Conservation (phyloP, 164 flowering plant genomes). For the Aristolochia fimbriata region DNA sequence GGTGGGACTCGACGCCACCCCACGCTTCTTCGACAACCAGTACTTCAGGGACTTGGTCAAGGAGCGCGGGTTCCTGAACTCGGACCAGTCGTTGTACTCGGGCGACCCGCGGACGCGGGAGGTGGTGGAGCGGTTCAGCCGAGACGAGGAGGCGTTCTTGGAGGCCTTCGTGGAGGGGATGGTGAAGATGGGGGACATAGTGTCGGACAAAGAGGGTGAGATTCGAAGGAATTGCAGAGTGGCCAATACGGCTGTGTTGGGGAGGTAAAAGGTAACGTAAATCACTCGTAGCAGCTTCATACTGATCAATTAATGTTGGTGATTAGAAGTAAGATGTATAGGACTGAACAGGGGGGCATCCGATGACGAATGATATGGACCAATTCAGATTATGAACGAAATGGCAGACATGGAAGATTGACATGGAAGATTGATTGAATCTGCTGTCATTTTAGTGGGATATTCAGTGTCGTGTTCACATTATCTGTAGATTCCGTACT, state of each 20-base stretch:
- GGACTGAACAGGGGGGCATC: too few relatives aligned
- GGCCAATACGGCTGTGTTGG: conserved; percentile 24
- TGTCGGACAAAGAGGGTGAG: conserved; percentile 61
- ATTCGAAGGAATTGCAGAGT: conserved; percentile 70
- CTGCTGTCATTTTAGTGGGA: too few relatives aligned
- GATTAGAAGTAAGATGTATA: too few relatives aligned
- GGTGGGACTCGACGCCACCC: conserved; percentile 72
- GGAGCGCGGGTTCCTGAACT: conserved; percentile 74
- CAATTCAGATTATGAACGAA: too few relatives aligned
- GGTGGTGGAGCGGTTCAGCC: conserved; percentile 41
- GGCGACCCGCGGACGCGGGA: conserved; percentile 24
- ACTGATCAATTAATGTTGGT: too few relatives aligned
- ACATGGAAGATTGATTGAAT: too few relatives aligned
- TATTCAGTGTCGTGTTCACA: too few relatives aligned
- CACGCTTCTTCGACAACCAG: conserved; percentile 59
- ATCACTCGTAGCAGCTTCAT: too few relatives aligned
- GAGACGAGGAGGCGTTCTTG: conserved; percentile 40
- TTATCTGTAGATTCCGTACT: too few relatives aligned
- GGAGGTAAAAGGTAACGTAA: too few relatives aligned
- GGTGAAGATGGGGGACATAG: conserved; percentile 79
- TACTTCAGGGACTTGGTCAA: conserved; percentile 78
- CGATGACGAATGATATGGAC: too few relatives aligned
- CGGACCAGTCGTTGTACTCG: conserved; percentile 64
- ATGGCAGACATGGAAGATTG: too few relatives aligned
- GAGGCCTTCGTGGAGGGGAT: conserved; percentile 69